Percentiles rank a stretch among this genome's conserved stretches.
These are phyloP conservation scores for Barnettozyma siamensis DNA, from an alignment of 805 yeast genomes.

Conservation along the genomic window DNA sequence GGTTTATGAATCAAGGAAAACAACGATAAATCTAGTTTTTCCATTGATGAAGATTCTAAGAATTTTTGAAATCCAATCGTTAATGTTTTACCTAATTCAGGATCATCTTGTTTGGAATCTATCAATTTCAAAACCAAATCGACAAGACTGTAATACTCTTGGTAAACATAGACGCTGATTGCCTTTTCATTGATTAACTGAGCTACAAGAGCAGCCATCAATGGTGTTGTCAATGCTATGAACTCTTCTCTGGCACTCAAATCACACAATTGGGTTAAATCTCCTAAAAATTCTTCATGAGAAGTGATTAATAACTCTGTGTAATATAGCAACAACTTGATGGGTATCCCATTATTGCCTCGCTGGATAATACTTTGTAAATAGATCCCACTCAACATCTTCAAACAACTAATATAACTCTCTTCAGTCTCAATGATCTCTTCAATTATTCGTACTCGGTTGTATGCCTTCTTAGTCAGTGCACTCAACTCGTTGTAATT, in stretches of 20 bases:
- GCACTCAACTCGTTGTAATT: conserved; percentile 14
- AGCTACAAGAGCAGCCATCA: conserved; percentile 21
- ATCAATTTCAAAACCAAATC: conserved; percentile 30
- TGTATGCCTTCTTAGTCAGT: conserved; percentile 12
- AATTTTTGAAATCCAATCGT: conserved; percentile 31
- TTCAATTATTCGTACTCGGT: conserved; percentile 30
- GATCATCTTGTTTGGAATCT: conserved; percentile 25
- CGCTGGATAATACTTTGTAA: conserved; percentile 32
- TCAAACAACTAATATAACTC: conserved; percentile 39
- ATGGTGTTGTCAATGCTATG: conserved; percentile 15
- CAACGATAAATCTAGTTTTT: conserved; percentile 44
- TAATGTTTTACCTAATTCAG: conserved; percentile 17
- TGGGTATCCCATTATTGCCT: conserved; percentile 31
- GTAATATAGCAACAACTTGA: conserved; percentile 27
- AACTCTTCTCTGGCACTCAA: background rate
- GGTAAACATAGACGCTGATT: conserved; percentile 26
- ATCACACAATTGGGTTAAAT: conserved; percentile 18
- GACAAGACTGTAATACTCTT: conserved; percentile 30
- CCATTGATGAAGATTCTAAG: conserved; percentile 38
- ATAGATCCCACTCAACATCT: conserved; percentile 38
- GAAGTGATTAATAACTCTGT: conserved; percentile 26
- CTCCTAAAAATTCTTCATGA: conserved; percentile 29
- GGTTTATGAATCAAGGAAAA: conserved; percentile 50
- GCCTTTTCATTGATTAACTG: conserved; percentile 22
- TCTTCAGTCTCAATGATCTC: conserved; percentile 47